Evolutionary conservation across 2,329 filamentous ascomycete genomes (phyloP).

Genomic region (Aureobasidium leucospermi): DNA sequence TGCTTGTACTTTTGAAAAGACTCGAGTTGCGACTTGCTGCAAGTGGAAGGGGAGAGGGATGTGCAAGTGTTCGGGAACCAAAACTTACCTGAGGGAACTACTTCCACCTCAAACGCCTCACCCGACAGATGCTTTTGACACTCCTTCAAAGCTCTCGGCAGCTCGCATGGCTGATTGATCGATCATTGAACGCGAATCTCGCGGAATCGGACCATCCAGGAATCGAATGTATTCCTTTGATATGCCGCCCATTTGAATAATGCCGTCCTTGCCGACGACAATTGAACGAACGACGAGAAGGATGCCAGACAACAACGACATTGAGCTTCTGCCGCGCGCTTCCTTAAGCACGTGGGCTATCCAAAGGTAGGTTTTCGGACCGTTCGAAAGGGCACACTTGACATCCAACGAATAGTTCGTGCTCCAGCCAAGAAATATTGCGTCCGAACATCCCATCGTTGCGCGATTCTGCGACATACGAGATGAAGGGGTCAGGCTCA

Average conservation of each 20-base stretch:
- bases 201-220: background rate
- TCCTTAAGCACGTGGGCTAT: slow-evolving; percentile 1
- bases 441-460: background rate
- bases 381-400: background rate
- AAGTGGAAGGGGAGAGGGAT: background rate
- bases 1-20: background rate
- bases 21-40: background rate
- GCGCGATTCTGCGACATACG: background rate
- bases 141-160: background rate
- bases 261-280: background rate
- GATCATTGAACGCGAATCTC: background rate
- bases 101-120: background rate
- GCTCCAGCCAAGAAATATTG: background rate
- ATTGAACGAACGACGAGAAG: background rate
- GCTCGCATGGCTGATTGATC: background rate
- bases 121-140: background rate
- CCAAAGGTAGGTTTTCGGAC: background rate
- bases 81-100: background rate
- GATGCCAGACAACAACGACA: background rate
- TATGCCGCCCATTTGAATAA: no score
- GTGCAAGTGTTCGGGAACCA: background rate
- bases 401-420: background rate
- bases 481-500: background rate
- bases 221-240: background rate
- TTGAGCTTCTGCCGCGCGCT: background rate